Base-by-base conservation (phyloP, 2,329 filamentous ascomycete species). In the Ceratocystis cubensis region DNA sequence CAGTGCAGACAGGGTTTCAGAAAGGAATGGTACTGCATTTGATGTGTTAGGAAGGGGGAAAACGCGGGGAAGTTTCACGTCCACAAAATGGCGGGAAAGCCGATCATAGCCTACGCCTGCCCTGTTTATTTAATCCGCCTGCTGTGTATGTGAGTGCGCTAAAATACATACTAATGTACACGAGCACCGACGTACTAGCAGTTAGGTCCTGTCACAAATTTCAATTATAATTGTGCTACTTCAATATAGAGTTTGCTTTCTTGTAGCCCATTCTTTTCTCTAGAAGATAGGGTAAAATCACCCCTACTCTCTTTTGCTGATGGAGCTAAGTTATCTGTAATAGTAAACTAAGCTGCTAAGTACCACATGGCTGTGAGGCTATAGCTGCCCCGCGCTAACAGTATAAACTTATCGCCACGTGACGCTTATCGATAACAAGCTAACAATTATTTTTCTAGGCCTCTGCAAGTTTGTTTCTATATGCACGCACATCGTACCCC, bases 21-120 rank as follows among this genome's bases (percentile, higher is more conserved):
- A 50, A 50, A 25, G 64, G 20, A 63, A 44, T 13, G 28, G 15
- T 33, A n/a, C 28, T 59, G 56, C 56, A 59, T 59, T 37, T 5
- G 56, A 37, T 37, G n/a, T 28, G 22, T 59, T 37, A n/a, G 28
- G 56, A 59, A 59, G 28, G 56, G 33, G 37, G 28, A 5, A 59
- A 59, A 59, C 56, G 56, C 56, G 56, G 56, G 56, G 56, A 59
- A 59, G 56, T 37, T 37, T 59, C 25, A 30, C 56, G 28, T 17
- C n/a, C 8, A 37, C 56, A 59, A 59, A 53, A 37, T 17, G 56
- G 13, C 28, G 8, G 28, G 28, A 17, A 59, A n/a, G 56, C 28
- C 25, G 15, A 33, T 33, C 17, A 33, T 59, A 33, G 33, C 7
- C 56, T 30, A 22, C 22, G 28, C 30, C 15, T 59, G 2, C 28